phyloP scores from a whole-genome alignment of 2,329 filamentous ascomycete genomes.

The Pseudocercospora fijiensis region DNA sequence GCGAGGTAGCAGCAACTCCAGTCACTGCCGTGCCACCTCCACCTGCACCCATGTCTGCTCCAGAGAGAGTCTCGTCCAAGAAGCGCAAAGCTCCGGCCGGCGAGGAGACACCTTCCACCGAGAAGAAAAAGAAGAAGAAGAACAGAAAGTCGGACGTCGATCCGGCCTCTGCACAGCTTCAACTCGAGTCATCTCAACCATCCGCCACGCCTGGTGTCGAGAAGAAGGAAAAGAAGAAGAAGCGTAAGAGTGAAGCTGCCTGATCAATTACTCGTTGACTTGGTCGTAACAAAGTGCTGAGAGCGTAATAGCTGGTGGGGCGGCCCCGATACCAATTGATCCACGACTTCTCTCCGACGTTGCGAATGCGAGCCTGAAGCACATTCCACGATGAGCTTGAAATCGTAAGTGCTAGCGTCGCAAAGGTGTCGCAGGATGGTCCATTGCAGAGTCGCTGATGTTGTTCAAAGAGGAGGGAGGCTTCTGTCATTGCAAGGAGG shows the following conservation, averaged over 20 bases:
- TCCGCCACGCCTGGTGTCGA: conserved; percentile 24
- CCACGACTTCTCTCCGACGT: not conserved
- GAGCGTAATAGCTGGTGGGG: not conserved
- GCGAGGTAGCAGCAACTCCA: conserved; percentile 31
- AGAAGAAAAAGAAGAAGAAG: conserved; percentile 39
- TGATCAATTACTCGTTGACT: conserved; percentile 7
- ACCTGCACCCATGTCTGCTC: conserved; percentile 23
- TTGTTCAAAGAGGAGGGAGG: not conserved
- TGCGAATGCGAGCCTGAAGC: not conserved
- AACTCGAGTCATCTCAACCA: conserved; percentile 18
- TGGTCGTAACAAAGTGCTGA: not conserved
- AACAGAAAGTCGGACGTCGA: conserved; percentile 31
- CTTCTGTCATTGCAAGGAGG: not conserved
- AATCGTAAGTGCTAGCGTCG: not conserved
- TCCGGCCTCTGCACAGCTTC: conserved; percentile 17
- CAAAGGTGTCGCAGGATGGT: not conserved
- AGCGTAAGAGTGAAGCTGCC: conserved; percentile 34
- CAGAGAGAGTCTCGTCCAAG: conserved; percentile 21
- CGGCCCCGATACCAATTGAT: not conserved
- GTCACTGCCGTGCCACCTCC: conserved; percentile 25
- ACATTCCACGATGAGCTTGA: not conserved
- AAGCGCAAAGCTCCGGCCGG: conserved; percentile 35
- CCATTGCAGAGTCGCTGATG: not conserved
- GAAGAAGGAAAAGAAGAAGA: conserved; percentile 38
- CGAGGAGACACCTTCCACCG: conserved; percentile 23